Base-by-base conservation (phyloP, 177 flowering plant species). In the Tripterygium wilfordii region DNA sequence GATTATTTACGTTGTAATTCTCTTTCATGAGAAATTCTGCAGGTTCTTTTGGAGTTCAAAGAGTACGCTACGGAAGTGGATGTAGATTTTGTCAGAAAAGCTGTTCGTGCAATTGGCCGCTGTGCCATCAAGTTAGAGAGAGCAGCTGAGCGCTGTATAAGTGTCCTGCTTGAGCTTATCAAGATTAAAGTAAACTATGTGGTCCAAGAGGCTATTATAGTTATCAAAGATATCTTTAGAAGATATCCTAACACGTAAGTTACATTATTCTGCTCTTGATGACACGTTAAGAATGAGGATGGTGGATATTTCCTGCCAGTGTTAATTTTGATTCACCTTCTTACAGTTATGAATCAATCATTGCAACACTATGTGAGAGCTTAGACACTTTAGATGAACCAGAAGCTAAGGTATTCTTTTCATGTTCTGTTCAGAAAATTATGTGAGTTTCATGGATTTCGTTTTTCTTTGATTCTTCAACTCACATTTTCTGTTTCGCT, bases 61-160 rank as follows among this genome's bases (percentile, higher is more conserved):
- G 99, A 94, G 63, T 94, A 94, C 74, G 99, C 99, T 20, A 94
- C 99, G 37, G 99, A 94, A 73, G 99, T 86, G 3, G 99, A 94
- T 74, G 99, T 92, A 10, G 99, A 92, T 64, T 92, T 92, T 89
- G 99, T 92, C 16, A 79, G 99, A 62, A 94, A 82, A 63, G 99
- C 99, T 66, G 99, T 94, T 33, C 97, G 97, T 65, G 97, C 99
- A 39, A 94, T 94, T 71, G 99, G 99, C 25, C 87, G 99, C 8
- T 92, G 99, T 75, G 99, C 97, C 45, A 94, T 89, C 53, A 89
- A 89, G 70, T 63, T 94, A 42, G 97, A 94, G 65, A 84, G 99
- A 67, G 99, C 99, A 32, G 97, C 99, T 51, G 97, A 94, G 56
- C 80, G 99, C 12, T 94, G 99, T 69, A 94, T 94, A 8, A 94